Conservation (phyloP, 371 early-diverging fungal genomes). For the Synchytrium microbalum region DNA sequence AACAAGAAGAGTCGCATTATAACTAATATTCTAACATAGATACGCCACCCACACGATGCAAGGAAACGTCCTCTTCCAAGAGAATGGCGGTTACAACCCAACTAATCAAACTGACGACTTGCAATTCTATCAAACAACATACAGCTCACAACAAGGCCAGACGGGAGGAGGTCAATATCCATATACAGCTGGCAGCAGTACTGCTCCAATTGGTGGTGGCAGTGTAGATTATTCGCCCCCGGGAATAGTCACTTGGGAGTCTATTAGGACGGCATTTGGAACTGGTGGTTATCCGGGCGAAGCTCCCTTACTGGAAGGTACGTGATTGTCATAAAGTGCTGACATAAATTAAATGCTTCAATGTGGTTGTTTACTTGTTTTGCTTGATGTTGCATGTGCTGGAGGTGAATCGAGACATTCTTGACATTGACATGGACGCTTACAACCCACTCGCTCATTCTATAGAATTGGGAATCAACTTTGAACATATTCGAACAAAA, state of each 20-base stretch:
- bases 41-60: too few relatives aligned
- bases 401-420: not conserved
- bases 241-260: slow-evolving; percentile 15
- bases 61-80: slow-evolving; percentile 15
- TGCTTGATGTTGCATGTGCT: not conserved
- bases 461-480: slow-evolving; percentile 84
- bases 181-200: not conserved
- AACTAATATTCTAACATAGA: too few relatives aligned
- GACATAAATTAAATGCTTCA: not conserved
- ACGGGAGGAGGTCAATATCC: not conserved
- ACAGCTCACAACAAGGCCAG: slow-evolving; percentile 1
- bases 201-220: not conserved
- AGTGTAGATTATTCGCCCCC: not conserved
- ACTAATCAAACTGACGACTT: slow-evolving; percentile 7
- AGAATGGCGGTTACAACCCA: not conserved
- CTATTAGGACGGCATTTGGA: slow-evolving; percentile 44
- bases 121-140: slow-evolving; percentile 19
- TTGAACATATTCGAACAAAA: slow-evolving; percentile 75
- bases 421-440: too few relatives aligned
- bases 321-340: slow-evolving; percentile 6
- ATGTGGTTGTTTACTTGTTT: slow-evolving; percentile 1
- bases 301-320: slow-evolving; percentile 75
- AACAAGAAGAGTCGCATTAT: too few relatives aligned
- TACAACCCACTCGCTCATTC: not conserved
- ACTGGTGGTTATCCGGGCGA: slow-evolving; percentile 84